Conservation (phyloP, 2,329 filamentous ascomycete species). For the Metarhizium brunneum region DNA sequence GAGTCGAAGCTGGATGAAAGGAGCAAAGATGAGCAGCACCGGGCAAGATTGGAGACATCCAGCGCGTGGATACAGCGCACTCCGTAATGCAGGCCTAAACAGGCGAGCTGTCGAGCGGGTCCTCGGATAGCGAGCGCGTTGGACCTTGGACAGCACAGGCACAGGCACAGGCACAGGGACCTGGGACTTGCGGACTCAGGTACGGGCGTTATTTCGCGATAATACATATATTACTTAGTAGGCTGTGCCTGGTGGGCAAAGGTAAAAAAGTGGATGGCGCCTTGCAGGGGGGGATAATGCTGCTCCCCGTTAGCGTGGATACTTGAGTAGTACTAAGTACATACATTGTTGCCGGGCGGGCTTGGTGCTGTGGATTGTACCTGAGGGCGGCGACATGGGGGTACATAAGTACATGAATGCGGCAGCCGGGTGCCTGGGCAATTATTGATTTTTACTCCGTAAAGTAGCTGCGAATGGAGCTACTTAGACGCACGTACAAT, state of each 20-base stretch:
- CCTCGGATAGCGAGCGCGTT: no score
- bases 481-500: no score
- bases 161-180: no score
- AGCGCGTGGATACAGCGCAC: neutral
- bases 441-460: neutral
- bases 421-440: neutral
- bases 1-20: slow-evolving; percentile 8
- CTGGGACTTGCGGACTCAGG: neutral
- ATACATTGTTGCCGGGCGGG: neutral
- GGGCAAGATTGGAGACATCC: neutral
- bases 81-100: no score
- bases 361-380: neutral
- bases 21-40: slow-evolving; percentile 10
- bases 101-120: no score
- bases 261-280: neutral
- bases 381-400: neutral
- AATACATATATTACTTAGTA: neutral
- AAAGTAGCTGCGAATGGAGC: neutral
- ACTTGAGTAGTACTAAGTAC: no score
- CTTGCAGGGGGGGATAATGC: neutral
- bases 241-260: neutral
- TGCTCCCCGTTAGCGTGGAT: neutral
- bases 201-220: neutral
- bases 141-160: no score
- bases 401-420: slow-evolving; percentile 1